Evolutionary conservation across 1,139 yeast genomes (phyloP), one percentile per base, ranked within the genome.

Genomic region (Blastobotrys elegans): DNA sequence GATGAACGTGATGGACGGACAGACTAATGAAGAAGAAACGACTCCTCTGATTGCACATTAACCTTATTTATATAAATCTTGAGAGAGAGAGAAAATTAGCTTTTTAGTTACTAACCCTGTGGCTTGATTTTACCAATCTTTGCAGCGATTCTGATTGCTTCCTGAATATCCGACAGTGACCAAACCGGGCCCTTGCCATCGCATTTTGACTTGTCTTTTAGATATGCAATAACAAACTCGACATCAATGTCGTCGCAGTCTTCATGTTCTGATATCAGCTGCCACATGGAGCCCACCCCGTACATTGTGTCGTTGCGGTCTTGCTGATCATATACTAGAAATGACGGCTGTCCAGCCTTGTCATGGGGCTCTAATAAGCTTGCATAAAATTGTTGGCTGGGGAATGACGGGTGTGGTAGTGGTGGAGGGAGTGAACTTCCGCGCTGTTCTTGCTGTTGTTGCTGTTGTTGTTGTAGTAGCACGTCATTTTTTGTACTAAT

Each of bases 111-210:
- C 4, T 10, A 4, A 2, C 36, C 36, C 17, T 32, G 36, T 4
- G 36, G 36, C 18, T 32, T 34, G n/a, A 40, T 31, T n/a, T 21
- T 31, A 4, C 39, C 27, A 8, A 42, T 2, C 18, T 34, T 42
- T 13, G 46, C 13, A 2, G 29, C 46, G n/a, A 42, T 24, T 13
- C 48, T 29, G 18, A 50, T 44, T 17, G 47, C 64, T 14, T 49
- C 49, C 21, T 57, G 46, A 20, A 63, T 61, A 30, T 54, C 59
- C 1, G 46, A 34, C 20, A 59, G 44, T 1, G 59, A 54, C 42
- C 84, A 87, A 0, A 94, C 95, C 2, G 95, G 92, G 0, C 96
- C 96, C 58, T 70, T 76, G 1, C 92, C 94, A 61, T 86, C 94
- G 59, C 96, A 87, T 40, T 70, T 73, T 60, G 86, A 95, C 45